phyloP scores from a whole-genome alignment of 345 rosid species.

The Clausena lansium region DNA sequence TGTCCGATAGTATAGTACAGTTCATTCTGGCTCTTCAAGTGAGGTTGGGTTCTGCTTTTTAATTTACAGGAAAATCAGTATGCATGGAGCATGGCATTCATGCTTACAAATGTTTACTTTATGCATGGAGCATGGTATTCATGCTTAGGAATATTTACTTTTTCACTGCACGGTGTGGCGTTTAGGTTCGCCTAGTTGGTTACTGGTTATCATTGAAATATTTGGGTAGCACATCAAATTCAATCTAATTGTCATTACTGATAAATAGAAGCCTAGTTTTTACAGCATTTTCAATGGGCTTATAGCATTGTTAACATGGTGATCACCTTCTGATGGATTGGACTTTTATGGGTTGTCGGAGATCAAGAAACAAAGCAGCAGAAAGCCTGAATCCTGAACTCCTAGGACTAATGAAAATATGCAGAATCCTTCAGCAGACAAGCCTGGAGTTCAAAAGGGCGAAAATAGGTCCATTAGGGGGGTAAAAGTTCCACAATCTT shows the following conservation, averaged over 20 bases:
- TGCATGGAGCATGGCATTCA: not conserved
- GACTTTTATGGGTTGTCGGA: not conserved
- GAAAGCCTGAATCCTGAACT: not conserved
- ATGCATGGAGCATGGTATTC: not conserved
- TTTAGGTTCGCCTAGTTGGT: not conserved
- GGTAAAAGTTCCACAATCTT: not conserved
- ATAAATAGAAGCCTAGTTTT: not conserved
- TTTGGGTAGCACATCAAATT: not conserved
- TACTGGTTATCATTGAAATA: not conserved
- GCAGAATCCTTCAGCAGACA: not conserved
- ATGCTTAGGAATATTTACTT: not conserved
- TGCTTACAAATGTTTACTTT: not conserved
- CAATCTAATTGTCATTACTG: not conserved
- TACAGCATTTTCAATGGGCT: not conserved
- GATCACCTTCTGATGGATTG: not conserved
- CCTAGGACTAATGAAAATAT: not conserved
- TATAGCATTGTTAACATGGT: not conserved
- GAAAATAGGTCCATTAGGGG: not conserved
- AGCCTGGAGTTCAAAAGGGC: not conserved
- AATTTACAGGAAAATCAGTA: not conserved
- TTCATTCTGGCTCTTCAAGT: not conserved
- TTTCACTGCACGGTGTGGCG: not conserved
- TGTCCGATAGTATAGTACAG: not conserved
- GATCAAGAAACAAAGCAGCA: not conserved
- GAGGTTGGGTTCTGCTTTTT: slow-evolving; percentile 11